Base-by-base conservation (phyloP, 148 eudicot species). In the Silene uniflora region DNA sequence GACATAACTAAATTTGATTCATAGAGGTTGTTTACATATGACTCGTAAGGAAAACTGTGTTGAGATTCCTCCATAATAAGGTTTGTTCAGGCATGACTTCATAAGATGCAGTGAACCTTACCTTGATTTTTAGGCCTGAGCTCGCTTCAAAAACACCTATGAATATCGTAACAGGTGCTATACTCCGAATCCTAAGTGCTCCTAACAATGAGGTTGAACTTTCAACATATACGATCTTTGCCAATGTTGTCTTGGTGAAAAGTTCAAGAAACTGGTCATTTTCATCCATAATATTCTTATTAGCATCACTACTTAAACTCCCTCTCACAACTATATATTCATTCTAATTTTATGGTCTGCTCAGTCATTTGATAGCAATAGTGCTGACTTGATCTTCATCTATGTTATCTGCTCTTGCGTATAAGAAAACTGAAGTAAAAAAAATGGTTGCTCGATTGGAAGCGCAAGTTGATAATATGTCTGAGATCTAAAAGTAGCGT, bases 121-220 rank as follows among this genome's bases (percentile, higher is more conserved):
- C 98, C 99, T 92, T 89, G 81, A 95, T 91, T 83, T 86, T 95
- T 76, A 95, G 70, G 46, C 59, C 46, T 73, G 97, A 66, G 83
- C 97, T 90, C 56, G 92, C 77, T 86, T 90, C 97, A 77, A 95
- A 86, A 84, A 87, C 90, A 75, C 99, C 99, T 79, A 97, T 95
- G 84, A 85, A 95, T 77, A 81, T 83, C 17, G 99, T 95, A 77
- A 95, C 94, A 65, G 99, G 96, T 78, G 93, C 68, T 85, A 92
- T 86, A 69, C 84, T 95, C 61, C 97, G 92, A 62, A 97, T 95
- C 84, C 90, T 88, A 29, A 95, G 84, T 13, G 99, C 97, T 86
- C 99, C 97, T 80, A 92, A 79, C 79, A 95, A 78, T 55, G 96
- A 89, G 56, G 89, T 87, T 39, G 90, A 77, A 85, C 82, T 88